Percentiles rank a stretch among this genome's conserved stretches.
phyloP scores from a whole-genome alignment of 208 protist genomes.

The Histomonas meleagridis region DNA sequence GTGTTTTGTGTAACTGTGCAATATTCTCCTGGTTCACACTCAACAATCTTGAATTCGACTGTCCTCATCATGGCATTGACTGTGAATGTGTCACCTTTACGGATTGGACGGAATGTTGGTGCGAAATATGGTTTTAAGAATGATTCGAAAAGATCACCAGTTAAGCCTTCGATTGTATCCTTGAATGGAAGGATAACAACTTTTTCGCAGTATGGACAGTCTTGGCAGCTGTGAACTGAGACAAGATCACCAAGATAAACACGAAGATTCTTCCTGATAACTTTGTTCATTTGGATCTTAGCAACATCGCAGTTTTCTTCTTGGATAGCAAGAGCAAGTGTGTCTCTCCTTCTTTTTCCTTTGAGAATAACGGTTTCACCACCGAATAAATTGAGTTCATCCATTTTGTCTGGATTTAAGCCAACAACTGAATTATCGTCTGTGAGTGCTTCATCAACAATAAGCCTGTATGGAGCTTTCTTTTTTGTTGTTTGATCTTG shows the following conservation, averaged over 20 bases:
- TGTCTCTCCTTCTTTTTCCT: constrained; percentile 89
- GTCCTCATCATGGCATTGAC: constrained; percentile 84
- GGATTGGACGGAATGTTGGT: constrained; percentile 93
- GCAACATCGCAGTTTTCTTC: constrained; percentile 68
- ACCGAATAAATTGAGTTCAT: constrained; percentile 87
- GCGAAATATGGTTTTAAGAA: constrained; percentile 98
- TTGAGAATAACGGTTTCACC: constrained; percentile 72
- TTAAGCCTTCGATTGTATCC: constrained; percentile 95
- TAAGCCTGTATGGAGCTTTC: constrained; percentile 32
- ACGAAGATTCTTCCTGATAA: constrained; percentile 91
- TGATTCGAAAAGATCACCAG: constrained; percentile 95
- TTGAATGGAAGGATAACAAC: constrained; percentile 96
- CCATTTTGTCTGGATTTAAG: not conserved
- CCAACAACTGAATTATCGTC: not conserved
- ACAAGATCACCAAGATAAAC: constrained; percentile 92
- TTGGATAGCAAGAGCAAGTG: constrained; percentile 83
- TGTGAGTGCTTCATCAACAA: constrained; percentile 8
- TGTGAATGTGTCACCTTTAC: constrained; percentile 91
- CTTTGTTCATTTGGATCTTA: constrained; percentile 96
- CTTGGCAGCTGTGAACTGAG: constrained; percentile 74
- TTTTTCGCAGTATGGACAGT: constrained; percentile 90
- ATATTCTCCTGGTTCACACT: constrained; percentile 75
- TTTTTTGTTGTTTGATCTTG: constrained; percentile 16
- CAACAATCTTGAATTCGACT: constrained; percentile 99
- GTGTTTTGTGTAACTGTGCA: constrained; percentile 79